Evolutionary conservation across 2,329 filamentous ascomycete species (phyloP).

Genomic region (Monascus ruber): DNA sequence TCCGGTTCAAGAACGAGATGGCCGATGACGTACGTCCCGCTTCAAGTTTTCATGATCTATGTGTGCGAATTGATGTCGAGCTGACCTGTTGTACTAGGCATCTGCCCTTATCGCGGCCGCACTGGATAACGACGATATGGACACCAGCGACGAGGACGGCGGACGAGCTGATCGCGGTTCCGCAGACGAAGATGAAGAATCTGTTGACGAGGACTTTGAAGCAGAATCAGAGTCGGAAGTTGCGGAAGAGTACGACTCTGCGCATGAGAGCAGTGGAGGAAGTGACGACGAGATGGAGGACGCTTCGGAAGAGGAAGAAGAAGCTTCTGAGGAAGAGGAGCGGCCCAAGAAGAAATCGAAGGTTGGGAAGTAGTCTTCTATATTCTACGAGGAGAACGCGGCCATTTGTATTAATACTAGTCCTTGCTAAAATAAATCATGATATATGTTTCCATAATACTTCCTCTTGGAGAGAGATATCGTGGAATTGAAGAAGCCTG

Average conservation of each 20-base stretch:
- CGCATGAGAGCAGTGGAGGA: constrained; percentile 73
- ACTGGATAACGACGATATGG: constrained; percentile 68
- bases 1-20: constrained; percentile 98
- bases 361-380: constrained; percentile 21
- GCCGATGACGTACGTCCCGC: constrained; percentile 67
- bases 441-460: too few species aligned
- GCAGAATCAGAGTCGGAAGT: constrained; percentile 89
- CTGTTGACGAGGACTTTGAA: constrained; percentile 89
- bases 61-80: constrained; percentile 1
- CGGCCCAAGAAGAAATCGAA: constrained; percentile 57
- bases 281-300: constrained; percentile 51
- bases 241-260: constrained; percentile 89
- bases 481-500: too few species aligned
- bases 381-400: background rate
- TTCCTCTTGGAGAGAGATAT: too few species aligned
- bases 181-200: constrained; percentile 92
- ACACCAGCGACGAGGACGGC: constrained; percentile 72
- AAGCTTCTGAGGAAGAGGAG: constrained; percentile 29
- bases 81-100: constrained; percentile 30
- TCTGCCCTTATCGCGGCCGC: constrained; percentile 62
- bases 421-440: too few species aligned
- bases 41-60: background rate
- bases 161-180: constrained; percentile 68
- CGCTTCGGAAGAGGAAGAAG: constrained; percentile 26
- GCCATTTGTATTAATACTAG: too few species aligned